phyloP scores from a whole-genome alignment of 805 yeast genomes.

The Maudiozyma bulderi region DNA sequence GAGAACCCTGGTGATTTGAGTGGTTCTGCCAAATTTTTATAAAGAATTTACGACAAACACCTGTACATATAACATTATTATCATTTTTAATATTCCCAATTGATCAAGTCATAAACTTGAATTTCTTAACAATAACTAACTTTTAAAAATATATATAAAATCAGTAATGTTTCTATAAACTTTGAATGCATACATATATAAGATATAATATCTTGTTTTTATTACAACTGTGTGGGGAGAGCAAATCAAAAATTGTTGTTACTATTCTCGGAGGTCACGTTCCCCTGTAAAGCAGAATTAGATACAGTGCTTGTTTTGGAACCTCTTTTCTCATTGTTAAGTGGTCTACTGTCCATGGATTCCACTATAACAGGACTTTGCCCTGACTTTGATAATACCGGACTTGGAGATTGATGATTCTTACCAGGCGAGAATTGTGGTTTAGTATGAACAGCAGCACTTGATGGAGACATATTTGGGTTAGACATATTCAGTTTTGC shows the following conservation, averaged over 20 bases:
- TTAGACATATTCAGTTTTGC: background rate
- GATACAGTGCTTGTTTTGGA: background rate
- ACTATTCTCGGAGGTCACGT: too few relatives aligned
- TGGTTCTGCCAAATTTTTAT: conserved; percentile 33
- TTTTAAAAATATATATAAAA: background rate
- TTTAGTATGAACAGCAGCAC: background rate
- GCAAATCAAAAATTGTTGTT: too few relatives aligned
- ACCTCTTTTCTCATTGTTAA: background rate
- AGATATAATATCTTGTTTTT: background rate
- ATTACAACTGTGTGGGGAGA: too few relatives aligned
- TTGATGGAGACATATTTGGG: background rate
- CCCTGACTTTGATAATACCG: background rate
- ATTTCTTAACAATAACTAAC: background rate
- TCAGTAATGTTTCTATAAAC: background rate
- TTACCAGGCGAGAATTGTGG: background rate
- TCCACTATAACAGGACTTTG: background rate
- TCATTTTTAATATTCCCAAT: background rate
- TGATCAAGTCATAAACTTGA: background rate
- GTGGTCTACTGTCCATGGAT: background rate
- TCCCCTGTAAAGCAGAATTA: too few relatives aligned
- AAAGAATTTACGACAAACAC: conserved; percentile 1
- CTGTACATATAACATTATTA: background rate
- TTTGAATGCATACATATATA: background rate
- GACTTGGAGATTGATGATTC: background rate
- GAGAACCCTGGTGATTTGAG: conserved; percentile 34